phyloP scores from a whole-genome alignment of 306 rosid genomes.

The Delonix regia region DNA sequence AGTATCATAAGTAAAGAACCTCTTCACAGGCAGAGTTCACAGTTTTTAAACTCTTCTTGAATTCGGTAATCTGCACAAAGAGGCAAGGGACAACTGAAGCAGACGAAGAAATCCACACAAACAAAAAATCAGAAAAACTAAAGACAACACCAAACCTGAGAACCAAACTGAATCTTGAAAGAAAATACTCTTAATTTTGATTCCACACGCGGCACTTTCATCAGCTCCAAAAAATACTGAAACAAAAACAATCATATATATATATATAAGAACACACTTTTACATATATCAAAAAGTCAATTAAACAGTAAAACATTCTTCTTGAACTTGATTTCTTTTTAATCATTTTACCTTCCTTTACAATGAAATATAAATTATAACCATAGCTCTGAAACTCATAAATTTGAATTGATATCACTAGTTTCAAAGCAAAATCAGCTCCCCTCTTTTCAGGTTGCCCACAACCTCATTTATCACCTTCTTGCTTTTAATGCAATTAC shows the following conservation, averaged over 20 bases:
- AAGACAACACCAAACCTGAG: constrained; percentile 73
- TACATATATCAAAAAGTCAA: not conserved
- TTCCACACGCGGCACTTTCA: constrained; percentile 97
- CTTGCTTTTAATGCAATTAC: constrained; percentile 10
- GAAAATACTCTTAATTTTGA: constrained; percentile 91
- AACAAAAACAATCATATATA: constrained; percentile 34
- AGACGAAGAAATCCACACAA: constrained; percentile 31
- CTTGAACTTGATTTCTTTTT: constrained; percentile 1
- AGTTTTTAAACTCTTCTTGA: constrained; percentile 71
- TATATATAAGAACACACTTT: not conserved
- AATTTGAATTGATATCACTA: constrained; percentile 26
- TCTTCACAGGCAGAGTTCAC: constrained; percentile 85
- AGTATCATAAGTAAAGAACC: constrained; percentile 56
- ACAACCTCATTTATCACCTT: constrained; percentile 6
- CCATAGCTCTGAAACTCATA: constrained; percentile 11
- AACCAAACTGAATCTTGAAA: constrained; percentile 84
- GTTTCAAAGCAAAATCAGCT: not conserved
- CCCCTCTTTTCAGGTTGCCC: not conserved
- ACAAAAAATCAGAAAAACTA: constrained; percentile 14
- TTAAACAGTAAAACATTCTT: not conserved
- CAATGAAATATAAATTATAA: not conserved
- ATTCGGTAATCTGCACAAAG: constrained; percentile 72
- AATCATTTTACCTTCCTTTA: not conserved
- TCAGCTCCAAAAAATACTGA: constrained; percentile 89
- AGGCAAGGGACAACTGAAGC: constrained; percentile 34